Evolutionary conservation across 2,329 filamentous ascomycete genomes (phyloP).

Genomic region (Fusarium cicatricum): DNA sequence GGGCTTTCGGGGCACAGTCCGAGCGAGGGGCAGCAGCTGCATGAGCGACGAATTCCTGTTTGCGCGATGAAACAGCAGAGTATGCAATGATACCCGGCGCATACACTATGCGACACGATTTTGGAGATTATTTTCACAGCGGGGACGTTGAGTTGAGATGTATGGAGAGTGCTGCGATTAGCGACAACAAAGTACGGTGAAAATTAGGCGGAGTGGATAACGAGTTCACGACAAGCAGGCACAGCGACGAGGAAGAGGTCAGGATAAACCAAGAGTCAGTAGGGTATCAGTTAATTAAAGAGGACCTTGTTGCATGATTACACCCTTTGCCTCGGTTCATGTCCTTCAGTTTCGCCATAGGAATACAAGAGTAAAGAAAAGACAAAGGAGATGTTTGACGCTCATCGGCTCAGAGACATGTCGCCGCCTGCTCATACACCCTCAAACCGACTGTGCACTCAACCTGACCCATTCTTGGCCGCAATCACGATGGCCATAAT

Average conservation of each 20-base stretch:
- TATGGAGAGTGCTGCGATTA: not conserved
- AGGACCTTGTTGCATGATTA: slow-evolving; percentile 37
- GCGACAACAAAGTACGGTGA: not conserved
- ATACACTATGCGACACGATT: not conserved
- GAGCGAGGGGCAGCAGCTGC: not conserved
- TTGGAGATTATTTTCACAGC: not conserved
- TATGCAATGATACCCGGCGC: slow-evolving; percentile 6
- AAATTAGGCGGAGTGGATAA: not conserved
- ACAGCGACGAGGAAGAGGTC: not conserved
- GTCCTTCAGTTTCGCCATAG: slow-evolving; percentile 36
- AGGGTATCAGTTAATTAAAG: slow-evolving; percentile 36
- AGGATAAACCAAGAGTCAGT: not conserved
- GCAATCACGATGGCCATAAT: slow-evolving; percentile 64
- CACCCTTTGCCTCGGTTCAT: slow-evolving; percentile 33
- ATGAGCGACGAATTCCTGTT: not conserved
- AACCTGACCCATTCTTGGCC: slow-evolving; percentile 53
- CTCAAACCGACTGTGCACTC: not conserved
- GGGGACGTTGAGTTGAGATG: not conserved
- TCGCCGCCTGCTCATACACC: not conserved
- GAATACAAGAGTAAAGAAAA: slow-evolving; percentile 30
- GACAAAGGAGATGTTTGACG: slow-evolving; percentile 28
- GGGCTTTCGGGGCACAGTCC: not conserved
- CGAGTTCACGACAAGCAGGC: not conserved
- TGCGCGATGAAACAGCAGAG: not conserved
- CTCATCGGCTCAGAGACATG: slow-evolving; percentile 3